Evolutionary conservation across 345 rosid genomes (phyloP).

Genomic region (Syzygium aqueum): DNA sequence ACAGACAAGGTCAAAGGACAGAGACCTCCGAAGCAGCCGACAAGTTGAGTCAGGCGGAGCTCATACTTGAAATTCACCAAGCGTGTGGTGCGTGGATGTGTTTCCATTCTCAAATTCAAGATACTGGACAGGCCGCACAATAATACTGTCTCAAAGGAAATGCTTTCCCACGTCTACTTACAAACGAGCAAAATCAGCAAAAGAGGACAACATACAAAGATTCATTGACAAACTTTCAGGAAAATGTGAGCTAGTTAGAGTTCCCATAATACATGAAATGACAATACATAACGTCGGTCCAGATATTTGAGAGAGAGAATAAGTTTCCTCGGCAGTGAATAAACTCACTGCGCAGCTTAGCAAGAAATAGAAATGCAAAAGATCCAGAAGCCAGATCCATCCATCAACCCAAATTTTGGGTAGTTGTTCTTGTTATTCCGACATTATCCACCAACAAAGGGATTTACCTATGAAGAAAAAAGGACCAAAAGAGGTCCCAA

Average conservation of each 20-base stretch:
- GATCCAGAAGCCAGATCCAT: not conserved
- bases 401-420: conserved; percentile 2
- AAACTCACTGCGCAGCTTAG: not conserved
- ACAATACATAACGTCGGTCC: not conserved
- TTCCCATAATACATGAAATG: not conserved
- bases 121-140: not conserved
- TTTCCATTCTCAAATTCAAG: not conserved
- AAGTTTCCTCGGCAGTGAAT: not conserved
- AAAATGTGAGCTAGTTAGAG: not conserved
- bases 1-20: not conserved
- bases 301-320: not conserved
- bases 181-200: not conserved
- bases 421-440: conserved; percentile 2
- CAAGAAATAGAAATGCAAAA: not conserved
- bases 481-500: not conserved
- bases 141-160: not conserved
- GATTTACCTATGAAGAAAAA: not conserved
- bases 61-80: not conserved
- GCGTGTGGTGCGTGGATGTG: not conserved
- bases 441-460: not conserved
- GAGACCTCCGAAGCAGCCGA: not conserved
- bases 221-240: not conserved
- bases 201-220: not conserved
- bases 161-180: not conserved
- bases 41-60: not conserved